Base-by-base conservation (phyloP, 2,329 filamentous ascomycete species). In the Neonectria sp. region DNA sequence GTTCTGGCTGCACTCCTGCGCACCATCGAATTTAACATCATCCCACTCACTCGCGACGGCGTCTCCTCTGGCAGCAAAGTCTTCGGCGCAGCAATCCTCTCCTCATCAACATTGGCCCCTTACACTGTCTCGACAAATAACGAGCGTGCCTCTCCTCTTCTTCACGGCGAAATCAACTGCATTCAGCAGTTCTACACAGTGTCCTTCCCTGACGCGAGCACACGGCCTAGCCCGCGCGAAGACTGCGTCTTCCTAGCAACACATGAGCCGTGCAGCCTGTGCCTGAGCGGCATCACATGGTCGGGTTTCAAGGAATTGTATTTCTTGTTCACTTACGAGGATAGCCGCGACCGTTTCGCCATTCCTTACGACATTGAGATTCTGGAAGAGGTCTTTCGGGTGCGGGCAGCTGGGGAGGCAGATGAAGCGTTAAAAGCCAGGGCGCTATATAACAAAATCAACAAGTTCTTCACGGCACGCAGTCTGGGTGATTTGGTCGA, bases 101-200 rank as follows among this genome's bases (percentile, higher is more conserved):
- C 81, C 8, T 81, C 83, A 1, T 55, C 76, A 2, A 75, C 73
- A 17, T 82, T 89, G 6, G 51, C 70, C 0, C 80, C 84, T 3
- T 76, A 86, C 15, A 86, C 85, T 0, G 83, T 86, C 6, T 82
- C 86, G 11, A 89, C 86, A 52, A 90, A 90, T 80, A 85, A 89
- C 76, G 87, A 89, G 75, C 81, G 82, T 12, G 76, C 75, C 1
- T 89, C 87, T 5, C 88, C 88, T 2, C 81, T 89, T 4, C 81
- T 89, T 9, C 88, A 89, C 75, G 88, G 87, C 67, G 88, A 90
- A 71, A 88, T 89, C 76, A 87, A 89, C 76, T 89, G 87, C 80
- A 89, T 90, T 77, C 86, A 89, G 71, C 78, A 84, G 35, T 89
- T 89, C 79, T 89, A 88, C 78, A 81, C 81, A 0, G 74, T 75